A percentile compares a stretch with the other conserved stretches of the same genome.
Evolutionary conservation across 768 basidiomycete species (phyloP).

Genomic region (Dioszegia crocea): DNA sequence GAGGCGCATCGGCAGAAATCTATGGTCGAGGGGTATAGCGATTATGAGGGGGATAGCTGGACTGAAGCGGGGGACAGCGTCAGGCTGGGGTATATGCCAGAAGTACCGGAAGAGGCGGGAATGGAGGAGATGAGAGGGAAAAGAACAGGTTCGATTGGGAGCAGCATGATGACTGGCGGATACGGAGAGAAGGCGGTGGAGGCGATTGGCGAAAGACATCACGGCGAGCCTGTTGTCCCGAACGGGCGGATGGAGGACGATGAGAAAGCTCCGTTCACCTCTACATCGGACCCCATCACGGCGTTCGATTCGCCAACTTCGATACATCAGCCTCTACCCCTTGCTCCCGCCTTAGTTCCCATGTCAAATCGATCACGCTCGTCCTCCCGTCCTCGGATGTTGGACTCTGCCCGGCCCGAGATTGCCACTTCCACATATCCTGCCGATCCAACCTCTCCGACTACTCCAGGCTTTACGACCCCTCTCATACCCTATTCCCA

Average conservation of each 20-base stretch:
- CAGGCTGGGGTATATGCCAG: slow-evolving; percentile 33
- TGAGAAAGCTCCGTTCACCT: not conserved
- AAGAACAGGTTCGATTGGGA: slow-evolving; percentile 9
- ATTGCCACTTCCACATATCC: not conserved
- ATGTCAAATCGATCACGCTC: not conserved
- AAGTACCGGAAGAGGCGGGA: slow-evolving; percentile 23
- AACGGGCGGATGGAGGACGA: no score
- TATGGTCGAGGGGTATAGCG: slow-evolving; percentile 47
- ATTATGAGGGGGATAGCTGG: slow-evolving; percentile 47
- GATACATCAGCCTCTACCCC: not conserved
- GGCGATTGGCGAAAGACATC: no score
- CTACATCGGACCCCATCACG: no score
- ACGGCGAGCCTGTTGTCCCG: no score
- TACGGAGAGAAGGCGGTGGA: not conserved
- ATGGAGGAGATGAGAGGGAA: slow-evolving; percentile 14
- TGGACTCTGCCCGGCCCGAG: not conserved
- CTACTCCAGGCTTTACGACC: slow-evolving; percentile 8
- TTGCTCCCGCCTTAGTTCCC: not conserved
- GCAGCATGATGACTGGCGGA: not conserved
- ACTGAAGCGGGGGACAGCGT: slow-evolving; percentile 34
- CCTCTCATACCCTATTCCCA: slow-evolving; percentile 6
- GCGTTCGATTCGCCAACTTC: not conserved
- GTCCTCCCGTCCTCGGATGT: not conserved
- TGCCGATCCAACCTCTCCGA: not conserved
- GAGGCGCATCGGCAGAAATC: slow-evolving; percentile 41